These are phyloP conservation scores for Verticillium alfalfae DNA, from an alignment of 2,329 filamentous ascomycete genomes.

Conservation along the genomic window DNA sequence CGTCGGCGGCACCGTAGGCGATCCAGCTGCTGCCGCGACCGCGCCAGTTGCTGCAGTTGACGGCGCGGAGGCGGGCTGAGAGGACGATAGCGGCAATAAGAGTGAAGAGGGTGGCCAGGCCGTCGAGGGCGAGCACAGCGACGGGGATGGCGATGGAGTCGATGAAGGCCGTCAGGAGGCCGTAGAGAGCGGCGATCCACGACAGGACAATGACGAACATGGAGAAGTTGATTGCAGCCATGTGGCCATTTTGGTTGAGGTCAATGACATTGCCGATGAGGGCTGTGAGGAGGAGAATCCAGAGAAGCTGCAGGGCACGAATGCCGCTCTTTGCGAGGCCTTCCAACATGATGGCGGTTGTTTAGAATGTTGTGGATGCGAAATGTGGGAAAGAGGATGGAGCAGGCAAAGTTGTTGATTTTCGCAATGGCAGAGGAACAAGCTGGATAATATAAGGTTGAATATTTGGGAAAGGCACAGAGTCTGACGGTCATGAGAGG, in stretches of 20 bases:
- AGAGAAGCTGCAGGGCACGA: constrained; percentile 44
- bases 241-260: constrained; percentile 38
- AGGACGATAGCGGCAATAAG: constrained; percentile 67
- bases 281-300: constrained; percentile 46
- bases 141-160: constrained; percentile 46
- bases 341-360: constrained; percentile 19
- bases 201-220: constrained; percentile 66
- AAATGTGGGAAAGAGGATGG: not conserved
- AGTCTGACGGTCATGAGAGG: not conserved
- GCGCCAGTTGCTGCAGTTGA: constrained; percentile 57
- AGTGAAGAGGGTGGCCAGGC: constrained; percentile 58
- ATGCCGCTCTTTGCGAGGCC: constrained; percentile 38
- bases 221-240: constrained; percentile 53
- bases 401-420: not conserved
- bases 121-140: constrained; percentile 51
- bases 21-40: constrained; percentile 41
- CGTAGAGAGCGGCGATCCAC: constrained; percentile 61
- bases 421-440: not conserved
- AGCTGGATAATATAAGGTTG: not conserved
- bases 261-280: constrained; percentile 56
- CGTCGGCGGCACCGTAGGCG: constrained; percentile 54
- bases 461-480: not conserved
- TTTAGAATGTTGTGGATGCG: not conserved
- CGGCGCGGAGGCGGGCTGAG: constrained; percentile 61
- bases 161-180: constrained; percentile 51